Evolutionary conservation across 495 filamentous ascomycete genomes (phyloP).

Genomic region (Penicillium antarcticum): DNA sequence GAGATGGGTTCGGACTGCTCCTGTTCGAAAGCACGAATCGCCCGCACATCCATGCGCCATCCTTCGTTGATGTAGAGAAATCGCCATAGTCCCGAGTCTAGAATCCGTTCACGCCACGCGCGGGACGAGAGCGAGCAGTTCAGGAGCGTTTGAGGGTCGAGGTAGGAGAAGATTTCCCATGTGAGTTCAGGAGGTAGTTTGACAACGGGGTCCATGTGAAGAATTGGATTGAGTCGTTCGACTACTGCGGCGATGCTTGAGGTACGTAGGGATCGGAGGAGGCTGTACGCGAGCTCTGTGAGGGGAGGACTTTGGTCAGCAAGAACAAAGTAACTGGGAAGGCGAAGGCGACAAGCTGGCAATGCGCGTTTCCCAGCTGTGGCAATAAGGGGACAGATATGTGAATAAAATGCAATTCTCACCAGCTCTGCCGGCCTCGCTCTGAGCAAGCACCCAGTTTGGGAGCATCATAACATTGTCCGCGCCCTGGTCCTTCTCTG

Average conservation of each 20-base stretch:
- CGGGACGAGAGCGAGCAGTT: conserved; percentile 74
- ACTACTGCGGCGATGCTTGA: conserved; percentile 75
- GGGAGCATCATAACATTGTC: conserved; percentile 45
- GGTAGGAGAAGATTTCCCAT: conserved; percentile 80
- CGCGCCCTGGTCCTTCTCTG: conserved; percentile 40
- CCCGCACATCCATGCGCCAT: conserved; percentile 68
- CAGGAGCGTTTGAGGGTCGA: conserved; percentile 73
- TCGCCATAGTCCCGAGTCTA: conserved; percentile 84
- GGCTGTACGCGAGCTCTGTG: conserved; percentile 47
- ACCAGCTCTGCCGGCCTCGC: conserved; percentile 55
- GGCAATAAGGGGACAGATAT: background rate
- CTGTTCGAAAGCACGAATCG: conserved; percentile 66
- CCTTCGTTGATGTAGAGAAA: conserved; percentile 77
- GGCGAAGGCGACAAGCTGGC: background rate
- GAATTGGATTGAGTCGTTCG: conserved; percentile 67
- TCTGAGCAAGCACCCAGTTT: conserved; percentile 50
- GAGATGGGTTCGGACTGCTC: conserved; percentile 43
- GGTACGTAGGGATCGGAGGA: conserved; percentile 72
- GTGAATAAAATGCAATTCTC: conserved; percentile 13
- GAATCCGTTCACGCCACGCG: conserved; percentile 75
- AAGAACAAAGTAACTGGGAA: background rate
- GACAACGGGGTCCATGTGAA: conserved; percentile 87
- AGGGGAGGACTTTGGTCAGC: conserved; percentile 5
- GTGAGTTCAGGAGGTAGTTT: conserved; percentile 86
- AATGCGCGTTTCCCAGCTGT: background rate